Evolutionary conservation across 257 asterid genomes (phyloP).

Genomic region (Solanum rostratum): DNA sequence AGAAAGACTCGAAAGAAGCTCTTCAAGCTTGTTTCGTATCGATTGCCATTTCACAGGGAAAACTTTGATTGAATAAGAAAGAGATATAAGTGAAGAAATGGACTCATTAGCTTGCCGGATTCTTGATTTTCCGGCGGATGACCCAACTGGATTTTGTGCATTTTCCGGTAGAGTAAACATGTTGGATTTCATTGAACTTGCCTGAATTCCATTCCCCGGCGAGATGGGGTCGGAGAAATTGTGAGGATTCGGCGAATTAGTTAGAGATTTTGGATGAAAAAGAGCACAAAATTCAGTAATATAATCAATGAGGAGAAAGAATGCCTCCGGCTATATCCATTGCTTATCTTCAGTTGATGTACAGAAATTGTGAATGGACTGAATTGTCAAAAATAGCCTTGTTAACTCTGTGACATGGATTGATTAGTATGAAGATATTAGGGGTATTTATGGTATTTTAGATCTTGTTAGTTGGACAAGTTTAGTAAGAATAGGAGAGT

Average conservation of each 20-base stretch:
- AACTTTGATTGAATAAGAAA: slow-evolving; percentile 51
- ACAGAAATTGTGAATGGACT: slow-evolving; percentile 11
- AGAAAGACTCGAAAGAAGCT: slow-evolving; percentile 51
- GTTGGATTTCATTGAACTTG: not conserved
- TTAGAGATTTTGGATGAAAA: slow-evolving; percentile 3
- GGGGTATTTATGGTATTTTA: not conserved
- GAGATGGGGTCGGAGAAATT: not conserved
- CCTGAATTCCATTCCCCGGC: not conserved
- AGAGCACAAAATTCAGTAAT: not conserved
- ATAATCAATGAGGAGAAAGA: slow-evolving; percentile 22
- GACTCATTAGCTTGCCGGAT: slow-evolving; percentile 26
- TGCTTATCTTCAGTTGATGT: slow-evolving; percentile 16
- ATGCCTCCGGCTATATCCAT: not conserved
- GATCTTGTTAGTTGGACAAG: not conserved
- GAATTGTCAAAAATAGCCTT: not conserved
- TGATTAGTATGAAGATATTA: not conserved
- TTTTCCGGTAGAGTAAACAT: slow-evolving; percentile 18
- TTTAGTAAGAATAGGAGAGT: not conserved
- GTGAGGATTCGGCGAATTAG: slow-evolving; percentile 23
- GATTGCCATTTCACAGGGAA: slow-evolving; percentile 65
- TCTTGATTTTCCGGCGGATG: slow-evolving; percentile 13
- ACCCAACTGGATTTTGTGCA: not conserved
- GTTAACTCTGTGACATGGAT: not conserved
- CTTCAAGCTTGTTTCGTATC: slow-evolving; percentile 52
- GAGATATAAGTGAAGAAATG: slow-evolving; percentile 50